Percentiles rank a stretch among this genome's conserved stretches.
Evolutionary conservation across 345 rosid genomes (phyloP).

Genomic region (Gossypium australe): DNA sequence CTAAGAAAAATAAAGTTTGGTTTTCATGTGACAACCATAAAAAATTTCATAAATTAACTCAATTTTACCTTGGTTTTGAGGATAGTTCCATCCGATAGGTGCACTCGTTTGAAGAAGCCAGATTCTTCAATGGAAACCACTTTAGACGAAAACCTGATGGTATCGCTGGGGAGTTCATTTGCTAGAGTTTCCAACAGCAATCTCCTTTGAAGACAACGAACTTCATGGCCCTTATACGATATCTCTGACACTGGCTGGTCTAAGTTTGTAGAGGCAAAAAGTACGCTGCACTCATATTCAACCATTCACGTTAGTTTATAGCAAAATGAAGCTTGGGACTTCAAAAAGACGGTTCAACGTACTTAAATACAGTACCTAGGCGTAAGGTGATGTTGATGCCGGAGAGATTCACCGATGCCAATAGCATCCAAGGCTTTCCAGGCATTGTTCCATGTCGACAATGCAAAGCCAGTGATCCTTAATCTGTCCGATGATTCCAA

Average conservation of each 20-base stretch:
- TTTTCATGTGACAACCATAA: no score
- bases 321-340: neutral
- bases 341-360: neutral
- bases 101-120: constrained; percentile 28
- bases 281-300: neutral
- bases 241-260: neutral
- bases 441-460: constrained; percentile 49
- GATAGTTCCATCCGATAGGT: neutral
- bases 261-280: neutral
- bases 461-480: constrained; percentile 52
- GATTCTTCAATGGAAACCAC: constrained; percentile 54
- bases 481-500: constrained; percentile 55
- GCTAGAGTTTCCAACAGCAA: constrained; percentile 50
- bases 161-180: constrained; percentile 40
- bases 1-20: no score
- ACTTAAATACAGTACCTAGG: constrained; percentile 4
- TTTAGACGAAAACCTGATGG: constrained; percentile 45
- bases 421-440: constrained; percentile 69
- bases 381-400: constrained; percentile 26
- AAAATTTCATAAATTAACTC: neutral
- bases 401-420: constrained; percentile 29
- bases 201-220: constrained; percentile 52
- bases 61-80: neutral
- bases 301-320: neutral
- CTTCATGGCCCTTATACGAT: constrained; percentile 23